phyloP scores from a whole-genome alignment of 352 stramenopile species.

The Plasmopara muralis region DNA sequence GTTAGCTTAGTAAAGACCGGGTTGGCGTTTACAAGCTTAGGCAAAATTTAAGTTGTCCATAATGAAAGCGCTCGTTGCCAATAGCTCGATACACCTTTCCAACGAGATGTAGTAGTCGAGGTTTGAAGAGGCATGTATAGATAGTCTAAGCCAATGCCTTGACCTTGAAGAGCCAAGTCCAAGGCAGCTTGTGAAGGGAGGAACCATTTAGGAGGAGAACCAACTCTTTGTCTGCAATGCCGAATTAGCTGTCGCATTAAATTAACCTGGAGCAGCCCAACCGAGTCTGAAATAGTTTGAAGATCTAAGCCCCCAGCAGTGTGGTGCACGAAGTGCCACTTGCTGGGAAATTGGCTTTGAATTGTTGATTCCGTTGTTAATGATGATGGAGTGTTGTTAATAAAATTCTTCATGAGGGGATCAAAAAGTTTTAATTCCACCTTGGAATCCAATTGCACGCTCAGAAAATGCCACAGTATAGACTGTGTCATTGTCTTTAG shows the following conservation, averaged over 20 bases:
- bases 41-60: constrained; percentile 8
- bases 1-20: too few species aligned
- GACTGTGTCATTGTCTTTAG: background rate
- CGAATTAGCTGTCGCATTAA: constrained; percentile 10
- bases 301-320: constrained; percentile 2
- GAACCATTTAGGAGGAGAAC: constrained; percentile 6
- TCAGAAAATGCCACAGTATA: background rate
- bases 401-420: background rate
- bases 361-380: background rate
- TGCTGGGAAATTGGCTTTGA: constrained; percentile 3
- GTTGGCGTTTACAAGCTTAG: constrained; percentile 1
- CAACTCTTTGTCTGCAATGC: background rate
- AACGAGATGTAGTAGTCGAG: background rate
- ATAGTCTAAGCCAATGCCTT: constrained; percentile 5
- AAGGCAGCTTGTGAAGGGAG: background rate
- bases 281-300: background rate
- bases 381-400: constrained; percentile 1
- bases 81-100: background rate
- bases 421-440: constrained; percentile 1
- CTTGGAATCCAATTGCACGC: background rate
- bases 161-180: background rate
- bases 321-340: background rate
- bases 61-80: background rate
- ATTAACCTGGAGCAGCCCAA: constrained; percentile 6
- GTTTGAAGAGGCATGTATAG: constrained; percentile 5